phyloP scores from a whole-genome alignment of 2,329 filamentous ascomycete genomes.

The Fusarium tanahbumbuense region DNA sequence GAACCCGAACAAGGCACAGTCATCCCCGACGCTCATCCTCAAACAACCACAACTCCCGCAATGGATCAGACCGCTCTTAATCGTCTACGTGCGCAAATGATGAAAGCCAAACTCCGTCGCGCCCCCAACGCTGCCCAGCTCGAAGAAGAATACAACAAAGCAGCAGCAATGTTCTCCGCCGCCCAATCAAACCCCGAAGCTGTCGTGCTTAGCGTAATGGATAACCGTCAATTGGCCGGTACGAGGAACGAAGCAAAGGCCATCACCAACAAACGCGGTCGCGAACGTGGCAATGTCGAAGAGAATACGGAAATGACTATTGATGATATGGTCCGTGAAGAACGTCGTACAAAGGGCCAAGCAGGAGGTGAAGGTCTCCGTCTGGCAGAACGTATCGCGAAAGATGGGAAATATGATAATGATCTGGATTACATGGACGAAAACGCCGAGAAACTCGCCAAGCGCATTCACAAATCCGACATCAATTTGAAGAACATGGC shows the following conservation, averaged over 20 bases:
- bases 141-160: constrained; percentile 85
- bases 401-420: constrained; percentile 89
- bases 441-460: constrained; percentile 90
- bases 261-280: constrained; percentile 82
- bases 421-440: constrained; percentile 98
- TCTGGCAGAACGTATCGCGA: constrained; percentile 92
- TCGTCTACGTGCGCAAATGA: constrained; percentile 89
- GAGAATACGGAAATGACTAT: constrained; percentile 97
- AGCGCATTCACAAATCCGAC: constrained; percentile 87
- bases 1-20: constrained; percentile 65
- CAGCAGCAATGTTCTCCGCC: constrained; percentile 69
- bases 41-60: constrained; percentile 43
- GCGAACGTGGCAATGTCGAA: constrained; percentile 84
- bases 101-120: constrained; percentile 91
- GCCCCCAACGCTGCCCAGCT: constrained; percentile 80
- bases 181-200: constrained; percentile 69
- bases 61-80: constrained; percentile 87
- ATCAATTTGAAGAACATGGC: constrained; percentile 88
- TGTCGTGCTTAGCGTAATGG: constrained; percentile 86
- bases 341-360: constrained; percentile 84
- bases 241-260: constrained; percentile 77
- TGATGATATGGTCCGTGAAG: constrained; percentile 96
- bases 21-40: constrained; percentile 62
- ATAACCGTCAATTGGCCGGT: constrained; percentile 88
- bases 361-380: constrained; percentile 82